Conservation (phyloP, 2,329 filamentous ascomycete species). For the Paracorniculantispora psalliotae region DNA sequence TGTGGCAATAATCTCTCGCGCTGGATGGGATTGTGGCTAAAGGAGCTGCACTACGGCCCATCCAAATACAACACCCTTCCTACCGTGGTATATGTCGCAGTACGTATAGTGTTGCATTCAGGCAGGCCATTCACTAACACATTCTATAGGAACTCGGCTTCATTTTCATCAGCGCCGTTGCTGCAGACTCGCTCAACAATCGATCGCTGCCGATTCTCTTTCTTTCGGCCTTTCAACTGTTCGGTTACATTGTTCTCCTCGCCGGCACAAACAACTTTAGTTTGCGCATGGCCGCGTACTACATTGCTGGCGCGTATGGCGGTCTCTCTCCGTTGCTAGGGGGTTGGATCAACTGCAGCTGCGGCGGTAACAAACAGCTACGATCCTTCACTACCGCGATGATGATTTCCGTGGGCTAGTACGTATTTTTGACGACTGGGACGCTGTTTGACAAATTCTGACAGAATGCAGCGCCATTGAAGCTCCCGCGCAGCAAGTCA, state of each 20-base stretch:
- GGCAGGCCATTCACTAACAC: background rate
- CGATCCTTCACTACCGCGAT: conserved; percentile 10
- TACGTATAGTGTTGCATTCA: background rate
- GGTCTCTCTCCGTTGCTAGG: conserved; percentile 12
- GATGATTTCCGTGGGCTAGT: conserved; percentile 16
- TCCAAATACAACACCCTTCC: conserved; percentile 9
- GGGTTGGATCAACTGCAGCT: conserved; percentile 14
- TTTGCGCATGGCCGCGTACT: conserved; percentile 13
- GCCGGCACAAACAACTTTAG: background rate
- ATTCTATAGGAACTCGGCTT: conserved; percentile 8
- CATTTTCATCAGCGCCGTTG: conserved; percentile 11
- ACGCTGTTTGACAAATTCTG: background rate
- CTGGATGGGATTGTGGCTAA: conserved; percentile 16
- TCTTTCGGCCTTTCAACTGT: conserved; percentile 4
- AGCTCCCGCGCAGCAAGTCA: conserved; percentile 12
- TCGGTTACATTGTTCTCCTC: conserved; percentile 12
- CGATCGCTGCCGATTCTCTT: conserved; percentile 4
- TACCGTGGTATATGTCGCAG: background rate
- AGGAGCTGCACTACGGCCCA: background rate
- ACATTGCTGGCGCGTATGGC: conserved; percentile 10
- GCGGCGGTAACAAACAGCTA: conserved; percentile 14
- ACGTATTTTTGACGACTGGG: background rate
- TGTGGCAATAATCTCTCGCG: conserved; percentile 13
- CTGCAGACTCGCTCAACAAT: conserved; percentile 13
- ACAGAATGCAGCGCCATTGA: conserved; percentile 4